Evolutionary conservation across 2,329 filamentous ascomycete genomes (phyloP).

Genomic region (Diaporthe caulivora): DNA sequence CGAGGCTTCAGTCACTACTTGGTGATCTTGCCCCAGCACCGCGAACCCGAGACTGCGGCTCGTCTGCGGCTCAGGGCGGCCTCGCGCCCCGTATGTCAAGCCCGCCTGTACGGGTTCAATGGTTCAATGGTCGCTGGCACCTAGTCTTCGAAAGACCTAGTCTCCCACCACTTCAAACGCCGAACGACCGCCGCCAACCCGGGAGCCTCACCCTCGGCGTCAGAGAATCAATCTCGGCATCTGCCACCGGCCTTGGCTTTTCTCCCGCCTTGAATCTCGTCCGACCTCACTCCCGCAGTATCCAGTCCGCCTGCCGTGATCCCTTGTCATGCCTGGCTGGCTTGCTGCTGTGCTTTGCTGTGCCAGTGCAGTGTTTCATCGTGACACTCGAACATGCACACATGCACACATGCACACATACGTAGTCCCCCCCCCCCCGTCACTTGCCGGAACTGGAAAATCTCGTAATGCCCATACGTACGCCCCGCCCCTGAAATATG

Average conservation of each 20-base stretch:
- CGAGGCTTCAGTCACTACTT: no score
- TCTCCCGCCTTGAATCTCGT: background rate
- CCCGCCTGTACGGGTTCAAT: background rate
- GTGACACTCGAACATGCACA: background rate
- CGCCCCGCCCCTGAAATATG: constrained; percentile 19
- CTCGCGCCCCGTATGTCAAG: background rate
- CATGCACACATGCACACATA: background rate
- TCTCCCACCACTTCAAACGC: background rate
- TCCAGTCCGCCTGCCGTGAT: background rate
- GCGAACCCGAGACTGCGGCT: background rate
- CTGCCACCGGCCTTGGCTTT: background rate
- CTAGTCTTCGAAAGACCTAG: constrained; percentile 28
- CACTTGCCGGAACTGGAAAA: constrained; percentile 32
- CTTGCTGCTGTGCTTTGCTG: background rate
- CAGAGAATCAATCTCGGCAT: background rate
- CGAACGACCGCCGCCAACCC: background rate
- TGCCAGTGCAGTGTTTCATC: background rate
- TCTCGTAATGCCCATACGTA: background rate
- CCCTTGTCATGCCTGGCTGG: background rate
- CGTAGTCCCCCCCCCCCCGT: background rate
- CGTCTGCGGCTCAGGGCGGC: constrained; percentile 9
- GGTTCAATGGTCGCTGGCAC: constrained; percentile 22
- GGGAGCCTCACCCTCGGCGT: background rate
- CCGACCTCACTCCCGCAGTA: background rate
- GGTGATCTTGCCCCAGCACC: background rate